Base-by-base conservation (phyloP, 805 yeast genomes). In the Barnettozyma populi region DNA sequence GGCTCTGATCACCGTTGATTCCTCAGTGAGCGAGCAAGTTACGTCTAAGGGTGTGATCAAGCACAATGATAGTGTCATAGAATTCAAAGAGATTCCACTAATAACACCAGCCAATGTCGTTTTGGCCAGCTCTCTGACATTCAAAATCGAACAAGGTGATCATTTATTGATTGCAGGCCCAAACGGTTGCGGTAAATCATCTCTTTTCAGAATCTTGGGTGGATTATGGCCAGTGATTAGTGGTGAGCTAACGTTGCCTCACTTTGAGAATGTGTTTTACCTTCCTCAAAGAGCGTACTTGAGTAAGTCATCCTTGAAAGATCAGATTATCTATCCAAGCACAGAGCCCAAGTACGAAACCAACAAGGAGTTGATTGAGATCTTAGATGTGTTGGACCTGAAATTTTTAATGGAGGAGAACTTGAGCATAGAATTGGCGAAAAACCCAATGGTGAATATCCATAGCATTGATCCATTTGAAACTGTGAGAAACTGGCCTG, bases 171-270 rank as follows among this genome's bases (percentile, higher is more conserved):
- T 90, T 62, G 90, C 92, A 9, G 98, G 98, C 0, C 97, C 97
- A 13, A 90, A 90, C 61, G 98, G 98, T 1, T 86, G 96, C 53
- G 98, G 98, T 24, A 90, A 90, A 67, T 90, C 97, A 0, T 90
- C 97, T 0, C 70, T 90, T 48, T 90, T 90, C 65, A 78, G 98
- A 61, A 79, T 90, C 59, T 74, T 90, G 41, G 97, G 97, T 47
- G 97, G 97, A 0, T 72, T 90, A 55, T 90, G 98, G 98, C 95
- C 94, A 3, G 82, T 90, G 19, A 71, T 75, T 40, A 67, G 70
- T 29, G 78, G 78, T 29, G 65, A 68, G 21, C 74, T 87, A 36
- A 75, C 75, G 6, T 78, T 86, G 24, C 95, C 95, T 7, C 72
- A 73, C 37, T 69, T 78, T 4, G 76, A 78, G 57, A 79, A 80